Conservation (phyloP, 2,329 filamentous ascomycete genomes). For the Penicillium sp. region DNA sequence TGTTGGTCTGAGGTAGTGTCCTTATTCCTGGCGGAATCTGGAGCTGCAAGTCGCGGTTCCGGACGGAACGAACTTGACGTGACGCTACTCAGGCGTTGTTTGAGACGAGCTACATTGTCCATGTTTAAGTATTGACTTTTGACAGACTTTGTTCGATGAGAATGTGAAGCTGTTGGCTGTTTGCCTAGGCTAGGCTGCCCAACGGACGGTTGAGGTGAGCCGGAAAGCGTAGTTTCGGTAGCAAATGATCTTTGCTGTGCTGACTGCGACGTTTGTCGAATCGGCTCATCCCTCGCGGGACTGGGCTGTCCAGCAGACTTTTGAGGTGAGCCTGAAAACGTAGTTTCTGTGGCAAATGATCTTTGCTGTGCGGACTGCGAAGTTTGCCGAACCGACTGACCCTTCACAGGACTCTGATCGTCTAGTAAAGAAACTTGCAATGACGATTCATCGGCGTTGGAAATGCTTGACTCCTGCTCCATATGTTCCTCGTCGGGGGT, state of each 20-base stretch:
- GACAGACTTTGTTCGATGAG: background rate
- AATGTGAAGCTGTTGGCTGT: background rate
- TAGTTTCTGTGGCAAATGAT: background rate
- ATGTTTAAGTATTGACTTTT: background rate
- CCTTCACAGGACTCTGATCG: background rate
- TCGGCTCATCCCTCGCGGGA: background rate
- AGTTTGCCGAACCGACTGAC: background rate
- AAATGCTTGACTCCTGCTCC: background rate
- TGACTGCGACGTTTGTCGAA: background rate
- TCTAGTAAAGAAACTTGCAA: background rate
- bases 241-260: background rate
- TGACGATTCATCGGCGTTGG: background rate
- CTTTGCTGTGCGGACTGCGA: background rate
- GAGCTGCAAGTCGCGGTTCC: background rate
- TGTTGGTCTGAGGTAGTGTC: background rate
- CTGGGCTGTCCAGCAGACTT: background rate
- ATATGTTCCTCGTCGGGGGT: background rate
- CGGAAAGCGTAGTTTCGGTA: background rate
- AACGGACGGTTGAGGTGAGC: background rate
- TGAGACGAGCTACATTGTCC: background rate
- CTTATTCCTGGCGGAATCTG: background rate
- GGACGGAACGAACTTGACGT: background rate
- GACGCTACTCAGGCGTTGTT: background rate
- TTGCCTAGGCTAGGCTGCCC: background rate
- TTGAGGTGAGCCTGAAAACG: background rate